Base-by-base conservation (phyloP, 129 eudicot genomes). In the Sambucus nigra region DNA sequence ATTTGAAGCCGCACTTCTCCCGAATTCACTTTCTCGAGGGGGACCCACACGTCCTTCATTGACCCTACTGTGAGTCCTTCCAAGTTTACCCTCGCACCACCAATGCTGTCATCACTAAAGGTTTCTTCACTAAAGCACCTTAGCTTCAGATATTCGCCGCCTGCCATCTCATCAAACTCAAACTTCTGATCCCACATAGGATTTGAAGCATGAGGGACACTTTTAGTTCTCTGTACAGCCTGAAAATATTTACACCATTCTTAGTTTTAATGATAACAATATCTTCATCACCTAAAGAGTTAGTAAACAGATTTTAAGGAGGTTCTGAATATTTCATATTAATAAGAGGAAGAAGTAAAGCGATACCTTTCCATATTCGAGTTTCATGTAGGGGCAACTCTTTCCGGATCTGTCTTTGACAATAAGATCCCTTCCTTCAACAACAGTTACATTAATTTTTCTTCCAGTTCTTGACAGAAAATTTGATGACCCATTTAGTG, bases 321-420 rank as follows among this genome's bases (percentile, higher is more conserved):
- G 13, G 42, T 35, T 35, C 2, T 3, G 42, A 35, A 29, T 8
- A 29, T 29, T 29, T 29, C 35, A 29, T 29, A 8, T 29, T 29
- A 29, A 29, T 29, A 29, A 29, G n/a, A 29, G 35, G 35, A 29
- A 29, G 35, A 29, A 29, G 5, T 29, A 40, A 31, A 42, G 20
- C 8, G 4, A 13, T 69, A 91, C 99, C 99, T 91, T 91, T 49
- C 99, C 98, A 70, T 91, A 91, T 32, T 91, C 94, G 59, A 91
- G 68, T 76, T 82, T 86, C 41, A 86, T 84, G 28, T 91, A 91
- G 6, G 85, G 74, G 25, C 61, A 72, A 4, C 80, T 78, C 51
- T 79, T 91, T 31, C 86, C 94, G 31, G 63, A 59, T 71, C 64
- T 79, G 32, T 85, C 98, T 69, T 86, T 91, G 41, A 69, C 84